Evolutionary conservation across 257 asterid species (phyloP).

Genomic region (Solanum peruvianum): DNA sequence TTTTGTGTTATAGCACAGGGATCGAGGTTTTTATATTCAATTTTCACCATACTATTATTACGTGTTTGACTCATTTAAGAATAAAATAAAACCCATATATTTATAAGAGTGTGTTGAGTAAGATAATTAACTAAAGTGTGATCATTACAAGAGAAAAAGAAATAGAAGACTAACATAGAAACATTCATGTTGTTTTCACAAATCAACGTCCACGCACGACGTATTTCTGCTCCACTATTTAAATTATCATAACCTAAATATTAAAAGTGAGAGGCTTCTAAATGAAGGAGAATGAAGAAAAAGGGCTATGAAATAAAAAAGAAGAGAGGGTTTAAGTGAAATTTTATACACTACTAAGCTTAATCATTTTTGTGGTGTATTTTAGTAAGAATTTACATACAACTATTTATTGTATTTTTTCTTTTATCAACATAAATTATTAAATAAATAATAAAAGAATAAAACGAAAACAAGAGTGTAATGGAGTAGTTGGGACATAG

Average conservation of each 20-base stretch:
- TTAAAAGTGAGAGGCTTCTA: not conserved
- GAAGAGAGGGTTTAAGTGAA: not conserved
- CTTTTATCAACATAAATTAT: no score
- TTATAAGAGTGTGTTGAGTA: not conserved
- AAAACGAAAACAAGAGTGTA: not conserved
- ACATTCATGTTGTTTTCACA: not conserved
- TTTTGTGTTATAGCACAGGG: not conserved
- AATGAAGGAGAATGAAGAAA: not conserved
- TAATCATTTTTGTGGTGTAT: not conserved
- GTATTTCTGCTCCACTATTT: not conserved
- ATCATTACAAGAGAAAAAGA: not conserved
- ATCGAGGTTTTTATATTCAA: not conserved
- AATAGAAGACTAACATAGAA: not conserved
- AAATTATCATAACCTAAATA: not conserved
- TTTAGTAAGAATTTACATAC: no score
- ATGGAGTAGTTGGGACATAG: slow-evolving; percentile 14
- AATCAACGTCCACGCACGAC: not conserved
- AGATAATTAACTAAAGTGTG: not conserved
- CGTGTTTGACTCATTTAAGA: not conserved
- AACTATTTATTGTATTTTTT: no score
- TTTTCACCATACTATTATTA: not conserved
- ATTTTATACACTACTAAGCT: not conserved
- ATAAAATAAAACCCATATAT: not conserved
- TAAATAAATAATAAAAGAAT: not conserved
- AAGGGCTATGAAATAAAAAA: not conserved